phyloP scores from a whole-genome alignment of 768 basidiomycete genomes.

The Leccinum variicolor region DNA sequence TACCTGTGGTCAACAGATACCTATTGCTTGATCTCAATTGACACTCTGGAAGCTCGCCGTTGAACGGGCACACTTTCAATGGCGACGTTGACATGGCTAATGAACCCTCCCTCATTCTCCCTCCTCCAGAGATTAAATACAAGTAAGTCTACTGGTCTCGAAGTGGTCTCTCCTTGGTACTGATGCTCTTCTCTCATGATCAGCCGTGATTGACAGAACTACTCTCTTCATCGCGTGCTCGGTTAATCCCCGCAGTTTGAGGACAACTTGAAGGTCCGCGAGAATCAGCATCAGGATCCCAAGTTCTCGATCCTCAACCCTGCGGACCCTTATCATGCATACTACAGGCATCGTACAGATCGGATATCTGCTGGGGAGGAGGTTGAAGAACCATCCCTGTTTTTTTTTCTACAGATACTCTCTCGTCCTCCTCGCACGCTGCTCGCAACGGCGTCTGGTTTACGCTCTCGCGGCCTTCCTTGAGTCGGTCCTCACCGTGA shows the following conservation, averaged over 20 bases:
- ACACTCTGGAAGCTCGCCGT: background rate
- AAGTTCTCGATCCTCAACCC: constrained; percentile 99
- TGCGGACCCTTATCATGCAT: constrained; percentile 96
- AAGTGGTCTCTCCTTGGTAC: background rate
- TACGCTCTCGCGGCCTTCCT: constrained; percentile 10
- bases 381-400: constrained; percentile 60
- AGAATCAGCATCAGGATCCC: constrained; percentile 93
- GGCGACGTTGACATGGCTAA: constrained; percentile 41
- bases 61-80: constrained; percentile 42
- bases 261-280: constrained; percentile 95
- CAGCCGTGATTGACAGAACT: constrained; percentile 94
- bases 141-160: constrained; percentile 13
- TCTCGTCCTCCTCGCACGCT: constrained; percentile 14
- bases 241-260: constrained; percentile 93
- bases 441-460: constrained; percentile 11
- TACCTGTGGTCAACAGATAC: too few relatives aligned
- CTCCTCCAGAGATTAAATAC: constrained; percentile 96
- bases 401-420: constrained; percentile 27
- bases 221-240: constrained; percentile 89
- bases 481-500: constrained; percentile 15
- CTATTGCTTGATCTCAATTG: too few relatives aligned
- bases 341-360: constrained; percentile 92
- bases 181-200: constrained; percentile 5
- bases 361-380: constrained; percentile 73
- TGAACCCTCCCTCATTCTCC: constrained; percentile 70